Conservation (phyloP, 805 yeast species). For the Cephaloascus fragrans region DNA sequence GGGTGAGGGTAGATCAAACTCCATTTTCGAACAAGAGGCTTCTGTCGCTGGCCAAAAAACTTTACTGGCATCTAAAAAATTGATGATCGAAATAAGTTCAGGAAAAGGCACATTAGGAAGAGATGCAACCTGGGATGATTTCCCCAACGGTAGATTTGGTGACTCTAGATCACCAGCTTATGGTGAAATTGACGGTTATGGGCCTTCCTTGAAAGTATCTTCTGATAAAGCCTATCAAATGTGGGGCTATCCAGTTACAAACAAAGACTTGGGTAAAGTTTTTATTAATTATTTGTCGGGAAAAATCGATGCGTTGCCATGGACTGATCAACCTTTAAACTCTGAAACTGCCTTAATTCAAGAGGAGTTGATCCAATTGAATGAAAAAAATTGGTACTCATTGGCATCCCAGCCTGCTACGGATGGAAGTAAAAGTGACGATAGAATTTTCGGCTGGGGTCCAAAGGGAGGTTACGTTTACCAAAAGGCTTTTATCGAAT, state of each 20-base stretch:
- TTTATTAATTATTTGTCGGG: constrained; percentile 67
- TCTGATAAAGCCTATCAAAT: constrained; percentile 63
- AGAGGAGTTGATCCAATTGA: constrained; percentile 50
- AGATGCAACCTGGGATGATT: constrained; percentile 91
- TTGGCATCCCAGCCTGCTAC: constrained; percentile 93
- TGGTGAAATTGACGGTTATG: constrained; percentile 79
- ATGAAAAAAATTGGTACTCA: constrained; percentile 62
- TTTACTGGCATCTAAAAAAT: constrained; percentile 24
- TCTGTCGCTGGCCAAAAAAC: constrained; percentile 9
- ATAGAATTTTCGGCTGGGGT: constrained; percentile 86
- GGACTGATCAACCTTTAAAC: constrained; percentile 90
- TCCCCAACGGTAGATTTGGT: constrained; percentile 98
- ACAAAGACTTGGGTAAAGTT: constrained; percentile 51
- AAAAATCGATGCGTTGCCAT: constrained; percentile 67
- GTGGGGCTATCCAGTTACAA: constrained; percentile 75
- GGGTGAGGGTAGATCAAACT: constrained; percentile 13
- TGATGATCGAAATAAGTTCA: constrained; percentile 65
- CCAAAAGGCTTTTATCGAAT: constrained; percentile 47
- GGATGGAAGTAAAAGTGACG: constrained; percentile 65
- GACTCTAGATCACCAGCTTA: constrained; percentile 96
- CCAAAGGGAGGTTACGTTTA: constrained; percentile 88
- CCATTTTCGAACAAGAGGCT: constrained; percentile 10
- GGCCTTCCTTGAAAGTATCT: constrained; percentile 73
- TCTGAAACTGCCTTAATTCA: constrained; percentile 62
- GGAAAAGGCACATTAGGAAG: constrained; percentile 81